Evolutionary conservation across 129 eudicot species (phyloP), one percentile per base, ranked within the genome.

Genomic region (Kitagawia praeruptora): DNA sequence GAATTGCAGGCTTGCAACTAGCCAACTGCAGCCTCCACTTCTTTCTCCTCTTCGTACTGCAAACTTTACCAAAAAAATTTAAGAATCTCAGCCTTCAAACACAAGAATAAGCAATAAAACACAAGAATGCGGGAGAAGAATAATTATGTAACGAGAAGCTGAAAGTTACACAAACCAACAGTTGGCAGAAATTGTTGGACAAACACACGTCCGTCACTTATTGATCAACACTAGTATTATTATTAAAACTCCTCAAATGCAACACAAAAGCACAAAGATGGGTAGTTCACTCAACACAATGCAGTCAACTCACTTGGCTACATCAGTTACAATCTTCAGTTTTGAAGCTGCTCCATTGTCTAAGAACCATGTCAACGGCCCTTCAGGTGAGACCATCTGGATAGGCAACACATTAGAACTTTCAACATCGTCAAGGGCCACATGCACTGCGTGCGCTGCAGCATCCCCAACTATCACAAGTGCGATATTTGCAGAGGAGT

Each of bases 361-460:
- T 80, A 88, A 87, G 47, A 81, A 74, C 83, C 83, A 81, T 31
- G 15, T 58, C 45, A 81, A 49, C 47, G 75, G 75, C 58, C 74
- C 83, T 61, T 81, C 75, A 61, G 83, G 72, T 7, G 79, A 75
- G n/a, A 81, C 79, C 83, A 81, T 74, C 67, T 75, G 78, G 12
- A 70, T 67, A 73, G 83, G 83, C 53, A 80, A 42, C 19, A 39
- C 8, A 10, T 38, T 39, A 21, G 51, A 51, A 51, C 21, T 40
- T 31, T 34, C 23, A 25, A 11, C 45, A 53, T 73, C 44, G 15
- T 77, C 83, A 6, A 80, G 78, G 51, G 69, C 74, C 13, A 63
- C 77, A 63, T 63, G 76, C 75, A 81, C 85, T 4, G 81, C 47
- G 7, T 77, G 28, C 13, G 81, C 81, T 64, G 71, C 8, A 44